A percentile compares a stretch with the other conserved stretches of the same genome.
phyloP scores from a whole-genome alignment of 2,329 filamentous ascomycete species.

The Pleurostoma richardsiae region DNA sequence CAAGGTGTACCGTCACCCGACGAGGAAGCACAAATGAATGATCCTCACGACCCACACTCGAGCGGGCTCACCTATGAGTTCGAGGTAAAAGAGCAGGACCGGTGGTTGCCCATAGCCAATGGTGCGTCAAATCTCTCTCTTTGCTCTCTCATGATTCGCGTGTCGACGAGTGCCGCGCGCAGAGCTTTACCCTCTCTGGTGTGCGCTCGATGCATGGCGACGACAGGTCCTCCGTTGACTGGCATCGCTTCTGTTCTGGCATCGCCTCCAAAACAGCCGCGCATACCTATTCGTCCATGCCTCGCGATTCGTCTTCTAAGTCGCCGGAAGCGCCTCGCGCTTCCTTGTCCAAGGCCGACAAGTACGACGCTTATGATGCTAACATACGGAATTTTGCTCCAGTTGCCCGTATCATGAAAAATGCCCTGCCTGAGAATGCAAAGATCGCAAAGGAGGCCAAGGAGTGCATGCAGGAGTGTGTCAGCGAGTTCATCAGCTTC shows the following conservation, averaged over 20 bases:
- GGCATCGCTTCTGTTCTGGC: slow-evolving; percentile 42
- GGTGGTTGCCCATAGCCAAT: slow-evolving; percentile 99
- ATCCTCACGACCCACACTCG: slow-evolving; percentile 72
- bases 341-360: slow-evolving; percentile 37
- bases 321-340: slow-evolving; percentile 43
- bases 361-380: slow-evolving; percentile 66
- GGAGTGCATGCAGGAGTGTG: slow-evolving; percentile 99
- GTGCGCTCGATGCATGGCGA: slow-evolving; percentile 21
- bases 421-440: slow-evolving; percentile 92
- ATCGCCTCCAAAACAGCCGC: slow-evolving; percentile 27
- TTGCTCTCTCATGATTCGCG: slow-evolving; percentile 27
- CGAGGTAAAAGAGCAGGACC: slow-evolving; percentile 98
- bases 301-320: slow-evolving; percentile 50
- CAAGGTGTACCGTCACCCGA: slow-evolving; percentile 88
- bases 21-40: slow-evolving; percentile 93
- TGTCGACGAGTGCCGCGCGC: slow-evolving; percentile 11
- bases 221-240: slow-evolving; percentile 26
- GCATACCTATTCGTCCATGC: slow-evolving; percentile 42
- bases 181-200: slow-evolving; percentile 18
- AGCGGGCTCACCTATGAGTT: slow-evolving; percentile 81
- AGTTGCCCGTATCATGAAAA: slow-evolving; percentile 99
- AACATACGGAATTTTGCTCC: slow-evolving; percentile 89
- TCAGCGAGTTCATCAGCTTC: slow-evolving; percentile 99
- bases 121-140: slow-evolving; percentile 64
- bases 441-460: slow-evolving; percentile 99